These are phyloP conservation scores for Fusarium nanum DNA, from an alignment of 2,329 filamentous ascomycete species.

Conservation along the genomic window DNA sequence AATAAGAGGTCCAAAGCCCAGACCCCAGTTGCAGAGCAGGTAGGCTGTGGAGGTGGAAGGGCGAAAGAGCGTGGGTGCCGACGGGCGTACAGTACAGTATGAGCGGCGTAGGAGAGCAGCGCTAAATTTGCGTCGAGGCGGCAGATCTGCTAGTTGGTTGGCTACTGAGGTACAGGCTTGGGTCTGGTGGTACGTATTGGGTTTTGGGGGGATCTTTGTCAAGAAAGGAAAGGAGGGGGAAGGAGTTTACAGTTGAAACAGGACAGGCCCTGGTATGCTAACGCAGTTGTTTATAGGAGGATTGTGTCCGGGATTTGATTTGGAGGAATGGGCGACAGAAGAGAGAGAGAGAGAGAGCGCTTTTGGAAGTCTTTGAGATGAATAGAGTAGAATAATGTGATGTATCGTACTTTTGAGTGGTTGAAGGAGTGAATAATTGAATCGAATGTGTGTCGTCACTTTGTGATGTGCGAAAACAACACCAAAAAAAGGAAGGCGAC, in stretches of 20 bases:
- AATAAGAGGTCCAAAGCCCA: constrained; percentile 43
- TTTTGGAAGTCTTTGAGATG: not conserved
- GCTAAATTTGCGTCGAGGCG: constrained; percentile 38
- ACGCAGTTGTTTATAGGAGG: constrained; percentile 28
- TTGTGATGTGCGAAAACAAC: constrained; percentile 22
- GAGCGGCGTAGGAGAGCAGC: constrained; percentile 39
- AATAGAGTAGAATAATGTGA: not conserved
- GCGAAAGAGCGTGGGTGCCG: constrained; percentile 22
- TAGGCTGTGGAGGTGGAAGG: constrained; percentile 36
- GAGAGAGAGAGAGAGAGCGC: constrained; percentile 6
- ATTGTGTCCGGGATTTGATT: constrained; percentile 9
- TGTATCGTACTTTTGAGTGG: not conserved
- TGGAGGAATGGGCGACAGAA: constrained; percentile 4
- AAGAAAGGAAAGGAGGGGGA: constrained; percentile 32
- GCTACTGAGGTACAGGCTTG: constrained; percentile 10
- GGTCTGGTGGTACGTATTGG: constrained; percentile 30
- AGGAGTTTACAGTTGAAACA: constrained; percentile 33
- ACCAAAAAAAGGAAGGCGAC: constrained; percentile 34
- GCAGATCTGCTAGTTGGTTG: constrained; percentile 40
- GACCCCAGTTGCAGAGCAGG: constrained; percentile 22
- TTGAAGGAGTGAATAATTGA: not conserved
- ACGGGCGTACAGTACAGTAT: constrained; percentile 24
- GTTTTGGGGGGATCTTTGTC: constrained; percentile 35
- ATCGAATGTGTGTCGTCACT: constrained; percentile 35
- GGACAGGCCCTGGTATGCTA: constrained; percentile 27